A percentile compares a stretch with the other conserved stretches of the same genome.
Conservation (phyloP, 1,284 basidiomycete species). For the Exobasidium cylindrosporum region DNA sequence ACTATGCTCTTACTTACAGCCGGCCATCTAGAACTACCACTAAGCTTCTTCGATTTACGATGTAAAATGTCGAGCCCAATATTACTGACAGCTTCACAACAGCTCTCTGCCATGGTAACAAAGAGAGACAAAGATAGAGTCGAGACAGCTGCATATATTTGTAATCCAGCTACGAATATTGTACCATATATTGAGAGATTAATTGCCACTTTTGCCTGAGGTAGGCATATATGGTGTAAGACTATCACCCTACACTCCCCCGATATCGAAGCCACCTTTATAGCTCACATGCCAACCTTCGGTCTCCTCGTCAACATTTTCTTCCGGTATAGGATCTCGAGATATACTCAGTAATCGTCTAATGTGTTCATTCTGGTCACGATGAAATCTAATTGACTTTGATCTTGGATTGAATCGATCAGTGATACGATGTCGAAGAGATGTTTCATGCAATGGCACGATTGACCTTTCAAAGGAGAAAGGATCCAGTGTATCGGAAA, state of each 20-base stretch:
- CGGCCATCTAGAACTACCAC: slow-evolving; percentile 82
- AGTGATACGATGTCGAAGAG: not conserved
- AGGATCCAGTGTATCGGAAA: not conserved
- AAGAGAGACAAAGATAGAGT: slow-evolving; percentile 81
- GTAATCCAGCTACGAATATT: slow-evolving; percentile 60
- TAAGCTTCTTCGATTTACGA: slow-evolving; percentile 68
- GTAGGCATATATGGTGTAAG: not conserved
- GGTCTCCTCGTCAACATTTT: slow-evolving; percentile 67
- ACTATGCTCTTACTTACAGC: slow-evolving; percentile 76
- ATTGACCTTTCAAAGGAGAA: not conserved
- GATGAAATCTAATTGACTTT: slow-evolving; percentile 62
- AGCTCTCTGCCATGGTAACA: slow-evolving; percentile 81
- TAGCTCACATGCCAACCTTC: not conserved
- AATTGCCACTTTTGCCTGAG: slow-evolving; percentile 62
- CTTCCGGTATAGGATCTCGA: slow-evolving; percentile 72
- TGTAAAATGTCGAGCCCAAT: slow-evolving; percentile 79
- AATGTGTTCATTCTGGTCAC: slow-evolving; percentile 84
- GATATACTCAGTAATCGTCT: slow-evolving; percentile 65
- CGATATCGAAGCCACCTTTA: too few species aligned
- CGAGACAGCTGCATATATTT: slow-evolving; percentile 74
- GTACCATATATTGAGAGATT: slow-evolving; percentile 84
- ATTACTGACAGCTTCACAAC: slow-evolving; percentile 86
- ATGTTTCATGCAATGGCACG: not conserved
- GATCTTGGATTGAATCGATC: not conserved
- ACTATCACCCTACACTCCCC: too few species aligned